Evolutionary conservation across 495 filamentous ascomycete genomes (phyloP), one percentile per base, ranked within the genome.

Genomic region (Aspergillus taichungensis): DNA sequence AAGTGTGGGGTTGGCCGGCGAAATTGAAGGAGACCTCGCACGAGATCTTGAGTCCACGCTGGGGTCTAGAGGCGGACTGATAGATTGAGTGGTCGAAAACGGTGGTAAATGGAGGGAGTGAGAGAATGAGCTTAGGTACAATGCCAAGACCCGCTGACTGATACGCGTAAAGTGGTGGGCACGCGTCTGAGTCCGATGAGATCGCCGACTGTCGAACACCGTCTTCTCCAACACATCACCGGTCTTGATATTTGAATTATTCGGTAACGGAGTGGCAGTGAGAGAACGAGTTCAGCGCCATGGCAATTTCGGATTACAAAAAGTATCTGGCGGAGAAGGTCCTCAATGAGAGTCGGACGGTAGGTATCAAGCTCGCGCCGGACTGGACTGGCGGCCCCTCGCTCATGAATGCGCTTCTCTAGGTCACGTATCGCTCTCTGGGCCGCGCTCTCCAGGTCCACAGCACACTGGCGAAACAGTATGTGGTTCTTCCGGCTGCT

Each of bases 381-480:
- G 18, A 24, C 18, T 24, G 18, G 18, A 24, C 18, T 24, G 18
- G 18, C 18, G 18, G 18, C 18, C 18, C 18, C 18, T 24, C 18
- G 18, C 18, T 24, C 18, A 24, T 4, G 18, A 24, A 24, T 24
- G 4, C 13, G 9, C 33, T 24, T 29, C 24, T 45, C 10, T 40
- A 95, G 90, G 73, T 95, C 60, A 92, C 85, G 12, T 95, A 94
- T 67, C 84, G 89, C 13, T 66, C 80, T 13, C 63, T 98, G 40
- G 86, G 86, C 60, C 79, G 89, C 53, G 81, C 79, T 30, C 61
- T 94, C 36, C 83, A 87, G 44, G 73, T 94, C 9, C 85, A 95
- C 59, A 79, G 81, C 66, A 90, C 92, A 57, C 56, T 73, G 11
- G 88, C 88, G 3, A 95, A 95, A 66, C 78, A 88, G 87, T 86